Conservation (phyloP, 75 land plant species). For the Adiantum capillusveneris region DNA sequence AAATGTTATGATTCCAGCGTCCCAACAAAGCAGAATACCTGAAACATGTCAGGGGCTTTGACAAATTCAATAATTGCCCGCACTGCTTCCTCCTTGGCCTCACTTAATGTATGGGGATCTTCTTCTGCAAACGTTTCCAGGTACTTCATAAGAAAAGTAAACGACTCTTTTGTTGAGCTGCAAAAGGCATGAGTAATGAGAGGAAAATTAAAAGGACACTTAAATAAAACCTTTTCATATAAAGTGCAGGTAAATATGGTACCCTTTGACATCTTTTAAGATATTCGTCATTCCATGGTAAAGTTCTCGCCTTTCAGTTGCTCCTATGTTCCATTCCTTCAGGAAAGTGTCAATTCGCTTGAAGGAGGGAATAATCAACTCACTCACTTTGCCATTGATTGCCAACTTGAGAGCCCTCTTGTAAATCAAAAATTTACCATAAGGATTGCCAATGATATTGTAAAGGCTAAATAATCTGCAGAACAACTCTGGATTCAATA, state of each 20-base stretch:
- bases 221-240: no score
- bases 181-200: conserved; percentile 2
- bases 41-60: conserved; percentile 93
- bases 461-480: conserved; percentile 80
- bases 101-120: conserved; percentile 50
- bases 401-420: conserved; percentile 73
- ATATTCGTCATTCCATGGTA: conserved; percentile 65
- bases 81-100: conserved; percentile 92
- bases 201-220: no score
- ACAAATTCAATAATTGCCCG: conserved; percentile 82
- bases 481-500: background rate
- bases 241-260: background rate
- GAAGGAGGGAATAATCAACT: conserved; percentile 69
- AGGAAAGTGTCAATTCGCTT: conserved; percentile 79
- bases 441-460: conserved; percentile 72
- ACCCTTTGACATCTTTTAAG: conserved; percentile 84
- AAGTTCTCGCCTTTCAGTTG: conserved; percentile 61
- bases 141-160: conserved; percentile 61
- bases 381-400: conserved; percentile 62
- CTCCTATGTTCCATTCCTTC: conserved; percentile 81
- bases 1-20: no score
- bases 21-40: conserved; percentile 47
- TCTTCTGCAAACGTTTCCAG: conserved; percentile 79
- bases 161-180: conserved; percentile 77
- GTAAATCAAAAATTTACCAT: conserved; percentile 71